These are phyloP conservation scores for Stachybotrys elegans DNA, from an alignment of 2,329 filamentous ascomycete genomes.

Conservation along the genomic window DNA sequence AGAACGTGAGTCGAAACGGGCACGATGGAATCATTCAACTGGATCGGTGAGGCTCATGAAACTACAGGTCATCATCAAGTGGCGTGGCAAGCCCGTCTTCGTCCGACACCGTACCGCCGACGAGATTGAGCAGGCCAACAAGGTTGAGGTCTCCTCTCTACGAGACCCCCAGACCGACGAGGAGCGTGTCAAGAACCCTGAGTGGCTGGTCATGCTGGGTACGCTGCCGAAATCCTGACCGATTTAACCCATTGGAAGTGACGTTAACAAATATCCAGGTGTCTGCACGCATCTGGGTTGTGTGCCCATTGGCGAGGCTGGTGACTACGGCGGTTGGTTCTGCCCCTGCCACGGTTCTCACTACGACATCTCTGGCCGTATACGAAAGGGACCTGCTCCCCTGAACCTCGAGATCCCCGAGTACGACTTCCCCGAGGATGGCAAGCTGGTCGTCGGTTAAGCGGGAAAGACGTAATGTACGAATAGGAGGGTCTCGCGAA, in stretches of 20 bases:
- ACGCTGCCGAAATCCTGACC: no score
- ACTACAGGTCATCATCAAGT: conserved; percentile 91
- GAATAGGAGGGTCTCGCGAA: conserved; percentile 13
- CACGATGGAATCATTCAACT: no score
- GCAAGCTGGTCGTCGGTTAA: conserved; percentile 90
- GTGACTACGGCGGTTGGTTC: conserved; percentile 99
- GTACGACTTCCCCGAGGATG: conserved; percentile 91
- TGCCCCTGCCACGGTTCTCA: conserved; percentile 99
- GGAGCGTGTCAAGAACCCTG: conserved; percentile 94
- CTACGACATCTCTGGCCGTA: conserved; percentile 98
- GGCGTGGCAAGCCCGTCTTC: conserved; percentile 99
- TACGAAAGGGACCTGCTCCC: conserved; percentile 94
- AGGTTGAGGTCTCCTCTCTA: conserved; percentile 74
- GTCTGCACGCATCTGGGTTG: conserved; percentile 99
- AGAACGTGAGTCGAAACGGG: conserved; percentile 76
- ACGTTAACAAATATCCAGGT: conserved; percentile 49
- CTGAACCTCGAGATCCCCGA: conserved; percentile 93
- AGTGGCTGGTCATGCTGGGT: conserved; percentile 99
- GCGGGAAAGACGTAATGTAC: conserved; percentile 19
- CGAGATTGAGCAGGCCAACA: conserved; percentile 94
- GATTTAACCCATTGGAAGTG: no score
- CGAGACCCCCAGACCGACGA: conserved; percentile 88
- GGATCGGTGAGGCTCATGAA: conserved; percentile 5
- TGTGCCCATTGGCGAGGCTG: conserved; percentile 97
- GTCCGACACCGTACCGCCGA: conserved; percentile 92